Conservation (phyloP, 2,329 filamentous ascomycete species). For the Parascedosporium putredinis region DNA sequence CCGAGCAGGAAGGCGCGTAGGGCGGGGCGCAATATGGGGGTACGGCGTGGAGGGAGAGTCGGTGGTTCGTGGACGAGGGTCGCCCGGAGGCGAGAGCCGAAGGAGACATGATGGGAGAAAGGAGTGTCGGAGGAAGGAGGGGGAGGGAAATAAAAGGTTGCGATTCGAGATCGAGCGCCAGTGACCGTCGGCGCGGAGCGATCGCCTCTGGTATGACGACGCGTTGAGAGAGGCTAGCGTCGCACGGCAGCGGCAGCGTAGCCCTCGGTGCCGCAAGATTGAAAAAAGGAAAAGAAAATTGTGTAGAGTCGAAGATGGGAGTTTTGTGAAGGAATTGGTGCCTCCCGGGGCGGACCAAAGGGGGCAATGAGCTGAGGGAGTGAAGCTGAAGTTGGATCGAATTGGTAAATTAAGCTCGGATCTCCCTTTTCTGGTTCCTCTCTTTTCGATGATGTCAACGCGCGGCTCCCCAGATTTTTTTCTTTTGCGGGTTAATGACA, state of each 20-base stretch:
- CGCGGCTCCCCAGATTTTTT: no score
- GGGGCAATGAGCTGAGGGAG: no score
- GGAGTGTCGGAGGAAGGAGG: not conserved
- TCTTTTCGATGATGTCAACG: not conserved
- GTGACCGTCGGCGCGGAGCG: no score
- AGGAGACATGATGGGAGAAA: not conserved
- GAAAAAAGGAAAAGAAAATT: not conserved
- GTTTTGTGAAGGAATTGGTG: not conserved
- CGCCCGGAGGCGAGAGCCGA: conserved; percentile 2
- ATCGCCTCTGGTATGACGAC: no score
- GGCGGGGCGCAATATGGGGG: conserved; percentile 44
- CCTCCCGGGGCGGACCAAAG: no score
- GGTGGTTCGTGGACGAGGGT: not conserved
- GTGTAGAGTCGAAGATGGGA: no score
- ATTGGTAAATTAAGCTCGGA: not conserved
- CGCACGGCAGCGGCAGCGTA: no score
- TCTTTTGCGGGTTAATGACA: no score
- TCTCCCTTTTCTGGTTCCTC: no score
- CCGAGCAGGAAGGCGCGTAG: conserved; percentile 50
- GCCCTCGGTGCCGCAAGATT: not conserved
- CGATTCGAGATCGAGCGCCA: no score
- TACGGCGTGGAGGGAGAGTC: conserved; percentile 20
- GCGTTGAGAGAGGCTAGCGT: not conserved
- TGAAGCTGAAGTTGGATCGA: not conserved
- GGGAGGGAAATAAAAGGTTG: no score